Base-by-base conservation (phyloP, 345 rosid genomes). In the Eucalyptus fibrosa region DNA sequence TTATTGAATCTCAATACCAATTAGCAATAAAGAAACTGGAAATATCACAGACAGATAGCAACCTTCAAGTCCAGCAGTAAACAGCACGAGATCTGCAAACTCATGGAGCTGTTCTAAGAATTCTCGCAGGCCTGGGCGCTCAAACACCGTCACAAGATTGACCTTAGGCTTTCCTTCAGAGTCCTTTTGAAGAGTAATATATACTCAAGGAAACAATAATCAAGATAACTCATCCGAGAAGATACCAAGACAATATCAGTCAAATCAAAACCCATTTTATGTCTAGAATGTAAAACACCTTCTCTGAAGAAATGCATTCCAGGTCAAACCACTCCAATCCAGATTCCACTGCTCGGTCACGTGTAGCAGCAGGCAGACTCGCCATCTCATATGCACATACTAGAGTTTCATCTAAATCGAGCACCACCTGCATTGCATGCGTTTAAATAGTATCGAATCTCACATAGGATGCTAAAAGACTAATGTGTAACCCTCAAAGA, bases 21-120 rank as follows among this genome's bases (percentile, higher is more conserved):
- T 49, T 10, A 7, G 40, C 77, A 86, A 40, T 72, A 28, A 47
- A 55, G 81, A 28, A 60, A n/a, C 34, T 37, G n/a, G 56, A 88
- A 65, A 60, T 26, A 90, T n/a, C 86, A 37, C 51, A 92, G 92
- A 81, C 81, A 56, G 85, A 77, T 87, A 69, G 89, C 91, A 91
- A 98, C 99, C 99, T 98, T 98, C 99, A 77, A 96, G 96, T 86
- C 98, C 99, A 90, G 99, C 99, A 12, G 99, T 98, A 89, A 98
- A 98, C 49, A 98, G 92, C 88, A 96, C 93, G 90, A 97, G 99
- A 89, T 98, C 97, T 2, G 98, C 96, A 91, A 96, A 98, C 89
- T 95, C 93, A 90, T 96, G 94, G 37, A 97, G 93, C 90, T 94
- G 89, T 89, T 94, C 93, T 19, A 98, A 92, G 91, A 98, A 98